Evolutionary conservation across 345 rosid genomes (phyloP).

Genomic region (Bruguiera sexangula): DNA sequence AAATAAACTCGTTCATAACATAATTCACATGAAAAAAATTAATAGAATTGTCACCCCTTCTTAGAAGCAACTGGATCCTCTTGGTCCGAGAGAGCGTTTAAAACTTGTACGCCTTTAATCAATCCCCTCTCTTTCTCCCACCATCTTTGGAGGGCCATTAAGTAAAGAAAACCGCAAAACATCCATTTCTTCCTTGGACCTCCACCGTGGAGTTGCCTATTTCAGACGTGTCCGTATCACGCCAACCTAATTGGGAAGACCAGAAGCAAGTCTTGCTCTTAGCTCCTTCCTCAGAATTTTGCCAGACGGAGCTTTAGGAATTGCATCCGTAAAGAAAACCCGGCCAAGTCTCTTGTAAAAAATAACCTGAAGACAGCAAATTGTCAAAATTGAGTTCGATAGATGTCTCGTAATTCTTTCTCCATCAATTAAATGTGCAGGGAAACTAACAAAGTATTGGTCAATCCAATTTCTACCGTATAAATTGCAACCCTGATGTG

Average conservation of each 20-base stretch:
- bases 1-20: too few species aligned
- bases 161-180: background rate
- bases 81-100: too few species aligned
- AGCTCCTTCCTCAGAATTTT: constrained; percentile 81
- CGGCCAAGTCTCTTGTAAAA: constrained; percentile 68
- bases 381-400: too few species aligned
- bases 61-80: too few species aligned
- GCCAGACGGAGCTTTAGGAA: constrained; percentile 85
- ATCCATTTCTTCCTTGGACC: background rate
- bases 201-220: background rate
- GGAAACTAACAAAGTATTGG: too few species aligned
- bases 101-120: too few species aligned
- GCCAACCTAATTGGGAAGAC: constrained; percentile 12
- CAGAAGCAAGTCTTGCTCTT: constrained; percentile 50
- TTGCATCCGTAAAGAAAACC: constrained; percentile 62
- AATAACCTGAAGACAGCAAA: constrained; percentile 49
- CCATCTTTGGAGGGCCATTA: background rate
- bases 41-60: too few species aligned
- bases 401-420: too few species aligned
- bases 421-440: too few species aligned
- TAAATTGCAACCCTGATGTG: too few species aligned
- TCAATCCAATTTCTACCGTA: too few species aligned
- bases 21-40: too few species aligned
- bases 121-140: background rate
- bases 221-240: background rate